These are phyloP conservation scores for Xerocomellus amylosporus DNA, from an alignment of 768 basidiomycete species.

Conservation along the genomic window DNA sequence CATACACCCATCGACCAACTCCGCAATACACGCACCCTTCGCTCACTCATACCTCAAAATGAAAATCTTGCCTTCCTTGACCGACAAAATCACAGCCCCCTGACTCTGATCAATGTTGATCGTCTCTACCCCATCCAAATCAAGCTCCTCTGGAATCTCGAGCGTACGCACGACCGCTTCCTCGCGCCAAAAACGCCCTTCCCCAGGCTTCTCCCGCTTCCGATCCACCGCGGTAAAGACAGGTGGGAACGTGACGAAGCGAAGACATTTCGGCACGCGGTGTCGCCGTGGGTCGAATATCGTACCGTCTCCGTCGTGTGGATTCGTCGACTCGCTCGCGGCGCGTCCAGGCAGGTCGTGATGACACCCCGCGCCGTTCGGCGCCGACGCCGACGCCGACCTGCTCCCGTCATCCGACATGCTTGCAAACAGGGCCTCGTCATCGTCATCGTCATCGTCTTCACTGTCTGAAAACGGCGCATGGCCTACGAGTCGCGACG, in stretches of 20 bases:
- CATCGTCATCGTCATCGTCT: constrained; percentile 26
- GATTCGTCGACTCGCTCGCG: constrained; percentile 10
- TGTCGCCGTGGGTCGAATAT: constrained; percentile 27
- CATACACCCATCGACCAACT: not conserved
- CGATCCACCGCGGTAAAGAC: constrained; percentile 29
- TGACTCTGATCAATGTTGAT: constrained; percentile 78
- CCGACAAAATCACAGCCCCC: constrained; percentile 67
- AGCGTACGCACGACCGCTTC: constrained; percentile 55
- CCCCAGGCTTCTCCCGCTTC: constrained; percentile 18
- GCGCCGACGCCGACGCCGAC: not conserved
- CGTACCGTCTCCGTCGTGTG: constrained; percentile 18
- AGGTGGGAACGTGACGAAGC: constrained; percentile 71
- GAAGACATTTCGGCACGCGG: constrained; percentile 46
- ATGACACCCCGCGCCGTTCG: constrained; percentile 1
- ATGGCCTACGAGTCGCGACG: constrained; percentile 30
- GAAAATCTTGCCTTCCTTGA: constrained; percentile 66
- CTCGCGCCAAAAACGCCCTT: constrained; percentile 27
- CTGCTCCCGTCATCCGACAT: constrained; percentile 8
- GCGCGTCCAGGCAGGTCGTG: not conserved
- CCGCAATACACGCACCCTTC: not conserved
- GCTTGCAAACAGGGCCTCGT: constrained; percentile 10
- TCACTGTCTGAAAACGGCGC: constrained; percentile 27
- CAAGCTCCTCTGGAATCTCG: constrained; percentile 60
- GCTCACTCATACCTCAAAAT: constrained; percentile 61
- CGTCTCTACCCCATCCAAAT: constrained; percentile 65